Conservation (phyloP, 1,139 yeast species). For the Suhomyces bribrorum region DNA sequence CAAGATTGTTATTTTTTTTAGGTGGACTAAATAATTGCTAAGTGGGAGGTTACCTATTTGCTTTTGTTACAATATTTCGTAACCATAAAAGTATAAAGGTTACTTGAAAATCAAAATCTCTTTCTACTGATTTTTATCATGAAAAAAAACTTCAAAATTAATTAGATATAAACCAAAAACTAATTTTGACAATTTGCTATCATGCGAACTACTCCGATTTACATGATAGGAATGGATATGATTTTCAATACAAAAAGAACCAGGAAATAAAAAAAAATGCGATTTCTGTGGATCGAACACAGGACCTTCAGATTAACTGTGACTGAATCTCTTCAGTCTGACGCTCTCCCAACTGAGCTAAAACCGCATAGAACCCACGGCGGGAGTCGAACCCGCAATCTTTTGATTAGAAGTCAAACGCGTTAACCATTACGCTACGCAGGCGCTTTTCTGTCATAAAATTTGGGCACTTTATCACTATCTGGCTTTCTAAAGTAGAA, state of each 20-base stretch:
- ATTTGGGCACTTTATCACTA: background rate
- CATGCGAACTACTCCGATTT: too few species aligned
- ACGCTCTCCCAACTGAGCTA: constrained; percentile 91
- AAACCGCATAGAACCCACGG: constrained; percentile 47
- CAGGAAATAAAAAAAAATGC: constrained; percentile 16
- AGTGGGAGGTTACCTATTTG: too few species aligned
- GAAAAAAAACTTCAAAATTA: too few species aligned
- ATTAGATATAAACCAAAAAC: background rate
- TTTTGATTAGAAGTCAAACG: constrained; percentile 51
- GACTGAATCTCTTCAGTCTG: constrained; percentile 71
- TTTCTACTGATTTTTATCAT: too few species aligned
- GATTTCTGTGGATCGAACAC: constrained; percentile 53
- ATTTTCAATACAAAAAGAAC: too few species aligned
- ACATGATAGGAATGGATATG: too few species aligned
- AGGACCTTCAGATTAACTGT: constrained; percentile 54
- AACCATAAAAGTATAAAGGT: too few species aligned
- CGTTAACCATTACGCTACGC: constrained; percentile 53
- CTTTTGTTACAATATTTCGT: too few species aligned
- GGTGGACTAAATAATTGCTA: too few species aligned
- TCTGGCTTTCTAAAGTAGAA: background rate
- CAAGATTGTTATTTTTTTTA: too few species aligned
- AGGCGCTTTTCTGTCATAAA: constrained; percentile 23
- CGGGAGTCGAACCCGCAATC: constrained; percentile 54
- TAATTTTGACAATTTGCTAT: too few species aligned
- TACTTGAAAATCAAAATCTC: too few species aligned